Base-by-base conservation (phyloP, 2,329 filamentous ascomycete species). In the Aspergillus sp. region DNA sequence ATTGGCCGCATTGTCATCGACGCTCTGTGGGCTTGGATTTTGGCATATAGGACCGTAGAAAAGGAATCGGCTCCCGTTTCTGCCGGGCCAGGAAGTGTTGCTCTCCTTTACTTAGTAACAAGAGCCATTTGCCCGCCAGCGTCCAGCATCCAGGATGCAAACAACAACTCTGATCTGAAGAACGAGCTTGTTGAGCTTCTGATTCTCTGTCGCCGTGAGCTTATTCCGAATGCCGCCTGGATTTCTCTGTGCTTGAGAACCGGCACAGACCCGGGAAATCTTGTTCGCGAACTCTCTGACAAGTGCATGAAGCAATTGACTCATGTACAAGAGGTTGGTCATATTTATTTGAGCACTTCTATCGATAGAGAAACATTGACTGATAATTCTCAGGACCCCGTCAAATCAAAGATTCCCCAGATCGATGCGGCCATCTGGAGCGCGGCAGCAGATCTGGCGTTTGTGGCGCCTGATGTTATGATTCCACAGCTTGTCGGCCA, bases 401-500 rank as follows among this genome's bases (percentile, higher is more conserved):
- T 66, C 30, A 58, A 67, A 47, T 66, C 60, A 10, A 61, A 54
- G 36, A 57, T 71, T 19, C 60, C 60, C 9, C 51, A 59, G 42
- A 56, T 67, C 43, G 82, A 81, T 58, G 69, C 73, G 36, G 91
- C 91, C 44, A 86, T 91, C 3, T 94, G 83, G 65, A 83, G 82
- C 56, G 88, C 91, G 5, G 87, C 88, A 7, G 89, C 90, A 34
- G 93, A 97, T 60, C 75, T 98, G 48, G 90, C 88, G 3, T 98
- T 98, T 61, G 88, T 98, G 28, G 86, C 91, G 4, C 93, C 93
- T 0, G 86, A 93, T 39, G 74, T 74, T 10, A 86, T 94, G 68
- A 85, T 88, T 19, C 79, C 88, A 4, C 78, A 80, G 5, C 76
- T 98, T 27, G 79, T 96, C 28, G 71, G 81, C 29, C 80, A 93